Evolutionary conservation across 208 protist genomes (phyloP).

Genomic region (Acanthamoeba lenticulata): DNA sequence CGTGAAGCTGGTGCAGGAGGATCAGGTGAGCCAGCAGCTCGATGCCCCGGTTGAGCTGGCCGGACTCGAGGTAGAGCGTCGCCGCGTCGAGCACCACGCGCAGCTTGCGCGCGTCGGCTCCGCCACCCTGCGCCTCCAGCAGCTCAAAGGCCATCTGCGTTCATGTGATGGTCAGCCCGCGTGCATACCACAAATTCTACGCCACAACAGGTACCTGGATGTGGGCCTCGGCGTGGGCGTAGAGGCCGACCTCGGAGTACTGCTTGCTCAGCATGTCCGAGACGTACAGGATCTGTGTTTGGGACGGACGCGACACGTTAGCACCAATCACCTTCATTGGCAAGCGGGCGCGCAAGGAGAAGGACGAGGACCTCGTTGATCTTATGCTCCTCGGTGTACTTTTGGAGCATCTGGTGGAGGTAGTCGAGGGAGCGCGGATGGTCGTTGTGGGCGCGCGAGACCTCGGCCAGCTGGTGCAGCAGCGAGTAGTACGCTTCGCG

Average conservation of each 20-base stretch:
- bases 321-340: background rate
- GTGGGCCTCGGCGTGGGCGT: constrained; percentile 19
- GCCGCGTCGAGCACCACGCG: constrained; percentile 3
- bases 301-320: background rate
- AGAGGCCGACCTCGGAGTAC: constrained; percentile 28
- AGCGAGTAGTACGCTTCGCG: background rate
- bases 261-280: constrained; percentile 61
- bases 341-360: background rate
- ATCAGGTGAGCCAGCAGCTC: constrained; percentile 20
- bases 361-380: background rate
- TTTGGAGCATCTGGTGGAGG: background rate
- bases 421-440: background rate
- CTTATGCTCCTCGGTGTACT: constrained; percentile 24
- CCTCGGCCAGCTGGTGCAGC: background rate
- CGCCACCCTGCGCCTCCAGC: background rate
- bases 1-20: background rate
- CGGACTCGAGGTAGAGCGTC: background rate
- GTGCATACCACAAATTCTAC: background rate
- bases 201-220: constrained; percentile 13
- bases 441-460: background rate
- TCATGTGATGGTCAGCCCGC: background rate
- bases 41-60: background rate
- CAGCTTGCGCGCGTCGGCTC: constrained; percentile 2
- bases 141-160: background rate
- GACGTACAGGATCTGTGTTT: constrained; percentile 25